Evolutionary conservation across 768 basidiomycete species (phyloP), one percentile per base, ranked within the genome.

Genomic region (Rhizopogon vinicolor): DNA sequence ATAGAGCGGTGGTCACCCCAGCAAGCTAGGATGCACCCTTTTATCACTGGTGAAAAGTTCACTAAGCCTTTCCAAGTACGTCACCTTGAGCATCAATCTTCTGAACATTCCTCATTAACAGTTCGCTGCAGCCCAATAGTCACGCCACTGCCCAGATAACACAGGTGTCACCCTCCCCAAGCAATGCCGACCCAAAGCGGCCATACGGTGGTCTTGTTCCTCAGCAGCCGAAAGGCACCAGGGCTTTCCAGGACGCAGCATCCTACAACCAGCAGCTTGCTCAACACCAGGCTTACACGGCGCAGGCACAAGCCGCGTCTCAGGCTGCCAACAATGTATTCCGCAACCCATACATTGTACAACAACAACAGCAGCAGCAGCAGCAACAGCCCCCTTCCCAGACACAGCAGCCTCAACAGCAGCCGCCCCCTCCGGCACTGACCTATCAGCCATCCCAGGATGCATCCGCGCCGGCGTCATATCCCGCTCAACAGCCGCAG

Each of bases 41-140:
- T 98, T 73, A 97, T 99, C 62, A 97, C 94, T 5, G 96, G 96
- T 51, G 97, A 98, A 72, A 95, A 94, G 67, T 97, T 88, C 66
- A 86, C 84, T 6, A 91, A 90, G 65, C 87, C 91, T 6, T 93
- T 88, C 72, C 80, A 84, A 67, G 91, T 90, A 73, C 67, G 86
- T 75, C 45, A 16, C 39, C 31, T 31, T 41, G 14, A 33, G 3
- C 19, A 31, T 45, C 40, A 35, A 44, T 18, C 53, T 55, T 54
- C 46, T 54, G 31, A 19, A 31, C 28, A 43, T n/a, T 18, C 19
- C 10, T 53, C 18, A 53, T 29, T 53, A 33, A 42, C 43, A 40
- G 22, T 29, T 33, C 16, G 25, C 41, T n/a, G 35, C 58, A 86
- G 85, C 84, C 85, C 41, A 83, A 83, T 60, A 79, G 81, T 41